These are phyloP conservation scores for Chrysophaeum taylorii DNA, from an alignment of 352 stramenopile species.

Conservation along the genomic window DNA sequence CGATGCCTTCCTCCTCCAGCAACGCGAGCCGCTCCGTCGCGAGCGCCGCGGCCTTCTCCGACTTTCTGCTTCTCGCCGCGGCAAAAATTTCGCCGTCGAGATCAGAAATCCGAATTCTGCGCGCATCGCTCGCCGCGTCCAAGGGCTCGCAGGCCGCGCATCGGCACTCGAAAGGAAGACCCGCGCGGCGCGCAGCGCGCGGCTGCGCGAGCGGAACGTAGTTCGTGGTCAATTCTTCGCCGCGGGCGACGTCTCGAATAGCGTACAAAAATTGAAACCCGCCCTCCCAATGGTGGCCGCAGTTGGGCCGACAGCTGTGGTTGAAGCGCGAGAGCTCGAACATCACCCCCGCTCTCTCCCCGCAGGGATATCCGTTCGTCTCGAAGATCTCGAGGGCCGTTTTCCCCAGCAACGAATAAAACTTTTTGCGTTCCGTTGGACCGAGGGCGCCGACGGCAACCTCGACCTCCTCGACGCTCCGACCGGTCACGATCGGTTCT, in stretches of 20 bases:
- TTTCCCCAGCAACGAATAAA: not conserved
- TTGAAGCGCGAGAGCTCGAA: not conserved
- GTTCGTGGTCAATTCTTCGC: not conserved
- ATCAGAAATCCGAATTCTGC: not conserved
- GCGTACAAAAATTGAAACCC: not conserved
- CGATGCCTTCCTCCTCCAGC: not conserved
- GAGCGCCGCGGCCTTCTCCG: not conserved
- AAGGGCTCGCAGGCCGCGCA: not conserved
- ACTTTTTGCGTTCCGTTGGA: not conserved
- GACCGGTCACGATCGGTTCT: not conserved
- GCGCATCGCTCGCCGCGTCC: not conserved
- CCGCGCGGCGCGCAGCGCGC: not conserved
- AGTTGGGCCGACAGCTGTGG: not conserved
- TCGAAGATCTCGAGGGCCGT: slow-evolving; percentile 4
- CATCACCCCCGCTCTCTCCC: not conserved
- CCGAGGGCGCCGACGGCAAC: not conserved
- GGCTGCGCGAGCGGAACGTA: not conserved
- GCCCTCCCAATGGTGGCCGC: not conserved
- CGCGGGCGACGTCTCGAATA: not conserved
- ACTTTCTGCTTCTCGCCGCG: not conserved
- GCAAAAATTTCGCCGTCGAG: not conserved
- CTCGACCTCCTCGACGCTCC: not conserved
- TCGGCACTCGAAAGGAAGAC: not conserved
- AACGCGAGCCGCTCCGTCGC: not conserved
- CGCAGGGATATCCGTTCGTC: not conserved